Evolutionary conservation across 1,284 basidiomycete genomes (phyloP), one percentile per base, ranked within the genome.

Genomic region (Anthracocystis walkeri): DNA sequence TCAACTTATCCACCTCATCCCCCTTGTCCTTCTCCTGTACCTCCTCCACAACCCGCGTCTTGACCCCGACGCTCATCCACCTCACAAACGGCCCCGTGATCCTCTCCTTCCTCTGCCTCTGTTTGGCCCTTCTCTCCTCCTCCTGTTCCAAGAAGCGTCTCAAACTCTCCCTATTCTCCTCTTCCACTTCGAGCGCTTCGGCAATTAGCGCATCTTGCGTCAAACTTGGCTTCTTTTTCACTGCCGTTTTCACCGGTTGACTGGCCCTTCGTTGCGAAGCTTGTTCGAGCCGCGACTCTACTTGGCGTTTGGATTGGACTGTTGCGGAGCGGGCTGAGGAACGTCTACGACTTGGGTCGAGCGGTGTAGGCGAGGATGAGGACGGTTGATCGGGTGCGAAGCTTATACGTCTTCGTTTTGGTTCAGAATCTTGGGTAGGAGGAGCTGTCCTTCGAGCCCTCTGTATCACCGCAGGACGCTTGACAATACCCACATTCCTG

Each of bases 131-230:
- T 77, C 92, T 92, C 86, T 93, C 92, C 80, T 93, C 92, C 76
- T 95, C 93, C 2, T 90, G 86, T 59, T 88, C 88, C 29, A 95
- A 88, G 79, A 94, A 94, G 71, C 92, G 89, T 41, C 89, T 88
- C 75, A 94, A 91, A 54, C 92, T 90, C n/a, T 88, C 88, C 23
- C 91, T 90, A 79, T 95, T 95, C 4, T 90, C 90, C 85, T 94
- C 92, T 82, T 94, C 93, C 54, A 90, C 92, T 79, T 93, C 92
- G 11, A 94, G 88, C 0, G 93, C 93, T 16, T 90, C 90, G 1
- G 90, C 90, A 57, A 95, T 92, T 4, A 94, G 88, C 75, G 93
- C 91, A 23, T 89, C 91, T 80, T 95, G 93, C 0, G 92, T 92
- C 40, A 89, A 87, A 42, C 64, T 74, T 20, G 55, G 58, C 25